Base-by-base conservation (phyloP, 2,329 filamentous ascomycete species). In the Pseudocercospora cruenta region DNA sequence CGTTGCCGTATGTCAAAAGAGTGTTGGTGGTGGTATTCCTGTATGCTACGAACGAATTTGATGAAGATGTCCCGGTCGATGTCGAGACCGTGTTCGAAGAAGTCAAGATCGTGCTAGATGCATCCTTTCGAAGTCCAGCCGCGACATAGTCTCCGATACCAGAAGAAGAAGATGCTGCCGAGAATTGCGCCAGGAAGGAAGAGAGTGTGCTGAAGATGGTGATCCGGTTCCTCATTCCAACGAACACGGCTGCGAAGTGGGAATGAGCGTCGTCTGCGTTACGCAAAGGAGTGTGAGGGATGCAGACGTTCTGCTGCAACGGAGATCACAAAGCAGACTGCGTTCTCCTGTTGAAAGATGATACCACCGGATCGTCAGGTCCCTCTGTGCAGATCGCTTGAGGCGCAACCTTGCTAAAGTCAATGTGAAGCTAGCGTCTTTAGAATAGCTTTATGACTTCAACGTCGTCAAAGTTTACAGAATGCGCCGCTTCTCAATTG, bases 101-200 rank as follows among this genome's bases (percentile, higher is more conserved):
- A 45, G 12, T 12, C 24, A 36, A 14, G n/a, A 31, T 19, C 22
- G 57, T 21, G 28, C n/a, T 45, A 3, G 39, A 55, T 26, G 16
- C 51, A 55, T 55, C 26, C 24, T 55, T 59, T 45, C 57, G 33
- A 43, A 59, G 57, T n/a, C 57, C 57, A 45, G 57, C 57, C 39
- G 36, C 57, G 21, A 59, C 28, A 26, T 59, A 59, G 36, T 59
- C 57, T 59, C 57, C 57, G 21, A 59, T 26, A n/a, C 26, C 51
- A 26, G 51, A 31, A 33, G 51, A 31, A 26, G 47, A 22, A 28
- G 51, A 55, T 19, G 51, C 51, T 55, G 26, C 39, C 16, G 39
- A 26, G 16, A 31, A 26, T 26, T 24, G 51, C 16, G 16, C 16
- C 12, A 55, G 16, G 16, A 55, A 19, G 51, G 22, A 55, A 55